Conservation (phyloP, 352 stramenopile species). For the Pythium apleroticum region DNA sequence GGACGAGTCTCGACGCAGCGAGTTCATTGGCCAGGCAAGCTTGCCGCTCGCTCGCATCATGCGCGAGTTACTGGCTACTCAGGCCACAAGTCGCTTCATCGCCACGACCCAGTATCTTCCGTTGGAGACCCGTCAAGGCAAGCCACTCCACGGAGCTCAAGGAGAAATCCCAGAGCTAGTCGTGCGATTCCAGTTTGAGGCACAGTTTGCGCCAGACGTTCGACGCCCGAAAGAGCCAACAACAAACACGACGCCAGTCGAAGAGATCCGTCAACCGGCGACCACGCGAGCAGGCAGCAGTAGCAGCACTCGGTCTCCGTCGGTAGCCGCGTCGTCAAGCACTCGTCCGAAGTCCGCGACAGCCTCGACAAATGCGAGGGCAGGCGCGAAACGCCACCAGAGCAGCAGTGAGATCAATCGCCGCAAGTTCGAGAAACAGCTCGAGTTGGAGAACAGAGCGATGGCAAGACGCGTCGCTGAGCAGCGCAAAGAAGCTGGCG, state of each 20-base stretch:
- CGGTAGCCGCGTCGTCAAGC: background rate
- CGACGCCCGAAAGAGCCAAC: background rate
- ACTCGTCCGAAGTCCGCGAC: conserved; percentile 1
- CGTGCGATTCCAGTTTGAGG: conserved; percentile 45
- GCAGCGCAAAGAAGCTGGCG: conserved; percentile 10
- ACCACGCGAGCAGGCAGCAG: background rate
- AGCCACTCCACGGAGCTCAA: conserved; percentile 14
- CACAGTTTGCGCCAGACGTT: conserved; percentile 29
- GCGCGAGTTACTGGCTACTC: conserved; percentile 8
- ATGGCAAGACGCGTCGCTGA: conserved; percentile 43
- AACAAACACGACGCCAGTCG: background rate
- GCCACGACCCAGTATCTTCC: conserved; percentile 17
- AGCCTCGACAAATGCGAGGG: background rate
- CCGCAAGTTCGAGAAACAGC: conserved; percentile 48
- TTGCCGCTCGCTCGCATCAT: conserved; percentile 44
- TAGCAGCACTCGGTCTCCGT: background rate
- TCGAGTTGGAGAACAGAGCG: conserved; percentile 56
- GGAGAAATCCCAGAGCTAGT: conserved; percentile 29
- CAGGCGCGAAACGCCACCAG: conserved; percentile 22
- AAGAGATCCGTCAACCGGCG: conserved; percentile 2
- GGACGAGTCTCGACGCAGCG: conserved; percentile 16
- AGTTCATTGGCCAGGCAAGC: conserved; percentile 58
- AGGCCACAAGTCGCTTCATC: background rate
- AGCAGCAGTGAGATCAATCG: conserved; percentile 68
- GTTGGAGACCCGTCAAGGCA: conserved; percentile 39